Evolutionary conservation across 192 early-diverging fungal genomes (phyloP), one percentile per base, ranked within the genome.

Genomic region (Coemansia sp.): DNA sequence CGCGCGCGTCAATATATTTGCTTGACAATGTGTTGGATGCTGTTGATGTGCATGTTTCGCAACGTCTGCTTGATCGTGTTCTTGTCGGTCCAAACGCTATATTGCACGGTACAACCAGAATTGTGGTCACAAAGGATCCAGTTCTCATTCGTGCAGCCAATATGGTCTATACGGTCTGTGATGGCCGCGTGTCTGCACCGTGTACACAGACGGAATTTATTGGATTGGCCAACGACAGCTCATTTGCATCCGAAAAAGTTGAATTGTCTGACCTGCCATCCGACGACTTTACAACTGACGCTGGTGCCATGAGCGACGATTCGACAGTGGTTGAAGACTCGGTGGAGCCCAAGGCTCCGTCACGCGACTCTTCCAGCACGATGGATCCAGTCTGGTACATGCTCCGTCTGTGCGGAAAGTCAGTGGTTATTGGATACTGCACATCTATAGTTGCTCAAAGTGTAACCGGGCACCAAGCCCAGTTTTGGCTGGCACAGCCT

Each of bases 1-100:
- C 71, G 7, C 72, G 74, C 77, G 75, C 87, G 9, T 88, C 90
- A 18, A 85, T 94, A 38, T 81, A 88, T 4, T 70, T 94, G 12
- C 65, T 95, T 1, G 91, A 92, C 62, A 86, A 91, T 49, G 75
- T 88, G 2, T 61, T 91, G 50, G 73, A 86, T 2, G 86, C 90
- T 8, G 87, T 88, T 0, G 87, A 87, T 55, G 86, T 82, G 1
- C 72, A 80, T 32, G 87, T 88, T 4, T 74, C 73, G 14, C 81
- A 74, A 19, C 73, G 73, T 4, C 54, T 88, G 3, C 77, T 88
- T 23, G 78, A 82, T 8, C 22, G 74, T 57, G 89, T 90, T 41
- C 59, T 97, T 59, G 83, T 83, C 13, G 86, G 87, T 5, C 85
- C 84, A 3, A n/a, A 16, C 3, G 63, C 59, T 4, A 65, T 92